phyloP scores from a whole-genome alignment of 345 rosid genomes.

The Clausena lansium region DNA sequence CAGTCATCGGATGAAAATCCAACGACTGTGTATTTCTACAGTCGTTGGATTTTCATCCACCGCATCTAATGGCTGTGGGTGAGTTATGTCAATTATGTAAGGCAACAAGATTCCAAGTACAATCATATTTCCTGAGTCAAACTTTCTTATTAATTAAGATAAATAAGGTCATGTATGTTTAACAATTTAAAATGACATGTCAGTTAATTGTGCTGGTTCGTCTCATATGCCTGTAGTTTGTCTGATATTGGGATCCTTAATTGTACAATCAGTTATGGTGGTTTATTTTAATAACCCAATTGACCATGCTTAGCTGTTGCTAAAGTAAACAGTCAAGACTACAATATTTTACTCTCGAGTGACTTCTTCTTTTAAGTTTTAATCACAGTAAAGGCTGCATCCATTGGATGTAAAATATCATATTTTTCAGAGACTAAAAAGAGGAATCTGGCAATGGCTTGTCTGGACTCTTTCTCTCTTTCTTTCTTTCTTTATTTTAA shows the following conservation, averaged over 20 bases:
- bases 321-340: conserved; percentile 9
- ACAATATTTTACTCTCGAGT: conserved; percentile 9
- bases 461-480: not conserved
- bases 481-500: too few relatives aligned
- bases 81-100: too few relatives aligned
- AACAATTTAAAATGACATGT: not conserved
- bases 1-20: too few relatives aligned
- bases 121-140: not conserved
- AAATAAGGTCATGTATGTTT: not conserved
- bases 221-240: not conserved
- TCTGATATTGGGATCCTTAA: conserved; percentile 15
- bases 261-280: conserved; percentile 2
- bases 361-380: not conserved
- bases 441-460: not conserved
- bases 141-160: not conserved
- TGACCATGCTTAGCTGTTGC: conserved; percentile 29
- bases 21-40: too few relatives aligned
- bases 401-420: conserved; percentile 18
- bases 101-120: too few relatives aligned
- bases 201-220: not conserved
- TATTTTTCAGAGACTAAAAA: conserved; percentile 1
- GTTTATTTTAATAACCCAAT: not conserved
- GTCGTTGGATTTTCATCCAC: too few relatives aligned
- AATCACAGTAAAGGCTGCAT: conserved; percentile 23
- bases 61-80: too few relatives aligned